Evolutionary conservation across 2,329 filamentous ascomycete species (phyloP), one percentile per base, ranked within the genome.

Genomic region (Pestalotiopsis sp.): DNA sequence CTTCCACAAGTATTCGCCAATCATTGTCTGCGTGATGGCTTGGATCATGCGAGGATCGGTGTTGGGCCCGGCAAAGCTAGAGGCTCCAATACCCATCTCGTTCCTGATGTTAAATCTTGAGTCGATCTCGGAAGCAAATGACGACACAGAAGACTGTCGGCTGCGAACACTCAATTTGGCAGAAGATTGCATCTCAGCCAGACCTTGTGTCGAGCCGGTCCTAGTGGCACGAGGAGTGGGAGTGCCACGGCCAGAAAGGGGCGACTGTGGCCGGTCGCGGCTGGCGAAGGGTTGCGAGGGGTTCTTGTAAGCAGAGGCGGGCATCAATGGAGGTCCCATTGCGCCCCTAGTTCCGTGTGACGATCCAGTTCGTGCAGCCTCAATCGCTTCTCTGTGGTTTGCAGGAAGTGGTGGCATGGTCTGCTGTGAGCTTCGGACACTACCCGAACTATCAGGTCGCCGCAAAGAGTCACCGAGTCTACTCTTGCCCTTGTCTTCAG

Each of bases 11-110:
- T 95, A 98, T 80, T 99, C 96, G 68, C 96, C 96, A 77, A 99
- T 98, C 96, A 99, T 99, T 20, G 96, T 98, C 81, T 99, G 95
- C 2, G 96, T 99, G 73, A 99, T 98, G 63, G 96, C 96, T 83
- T 98, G 94, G 74, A 99, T 98, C 94, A 99, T 98, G 75, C 95
- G 93, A 71, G 95, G 95, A 82, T 99, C 96, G 4, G 94, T 97
- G 71, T 89, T 88, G 23, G 90, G 85, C 11, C 90, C 89, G 12
- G 65, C 61, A 70, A 96, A 87, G 14, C 91, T 91, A 61, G 83
- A 81, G 6, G 84, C 76, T 59, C 82, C 83, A 67, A 89, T 84
- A 59, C 83, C 82, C 78, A 87, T 84, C 65, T 87, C 87, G 68
- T 87, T 81, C 12, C 89, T 86, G 56, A 94, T 91, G 77, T 97